A percentile compares a stretch with the other conserved stretches of the same genome.
Evolutionary conservation across 345 rosid genomes (phyloP).

Genomic region (Euphorbia tirucalli): DNA sequence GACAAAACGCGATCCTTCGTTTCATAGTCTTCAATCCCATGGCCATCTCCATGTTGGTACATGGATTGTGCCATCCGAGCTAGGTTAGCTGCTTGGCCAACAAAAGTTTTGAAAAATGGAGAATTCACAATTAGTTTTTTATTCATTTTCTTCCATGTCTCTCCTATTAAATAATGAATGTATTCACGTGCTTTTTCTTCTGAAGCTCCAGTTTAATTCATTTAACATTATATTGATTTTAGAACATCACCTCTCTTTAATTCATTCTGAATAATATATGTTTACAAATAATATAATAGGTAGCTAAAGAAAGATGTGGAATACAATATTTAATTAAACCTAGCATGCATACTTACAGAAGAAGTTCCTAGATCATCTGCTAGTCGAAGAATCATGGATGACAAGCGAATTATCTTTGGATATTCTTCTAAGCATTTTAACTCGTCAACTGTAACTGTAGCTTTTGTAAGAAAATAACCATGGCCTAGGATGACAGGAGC

Average conservation of each 20-base stretch:
- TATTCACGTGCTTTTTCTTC: no score
- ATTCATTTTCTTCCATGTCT: constrained; percentile 30
- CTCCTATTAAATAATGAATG: constrained; percentile 3
- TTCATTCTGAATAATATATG: constrained; percentile 20
- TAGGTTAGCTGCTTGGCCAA: neutral
- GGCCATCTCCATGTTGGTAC: no score
- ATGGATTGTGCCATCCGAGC: constrained; percentile 2
- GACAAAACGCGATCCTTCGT: neutral
- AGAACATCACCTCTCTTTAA: no score
- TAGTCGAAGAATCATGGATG: constrained; percentile 9
- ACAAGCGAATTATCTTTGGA: constrained; percentile 4
- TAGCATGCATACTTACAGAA: neutral
- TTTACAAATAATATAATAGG: no score
- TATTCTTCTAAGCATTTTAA: neutral
- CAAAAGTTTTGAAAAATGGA: neutral
- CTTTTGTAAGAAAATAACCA: neutral
- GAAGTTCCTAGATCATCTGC: constrained; percentile 24
- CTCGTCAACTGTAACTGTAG: neutral
- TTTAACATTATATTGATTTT: no score
- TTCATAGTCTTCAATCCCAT: neutral
- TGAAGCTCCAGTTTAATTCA: no score
- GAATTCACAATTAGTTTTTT: neutral
- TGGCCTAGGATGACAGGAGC: constrained; percentile 5
- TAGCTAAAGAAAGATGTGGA: neutral
- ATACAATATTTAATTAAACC: no score